Evolutionary conservation across 495 filamentous ascomycete species (phyloP), one percentile per base, ranked within the genome.

Genomic region (Sabuloglossum arenarium): DNA sequence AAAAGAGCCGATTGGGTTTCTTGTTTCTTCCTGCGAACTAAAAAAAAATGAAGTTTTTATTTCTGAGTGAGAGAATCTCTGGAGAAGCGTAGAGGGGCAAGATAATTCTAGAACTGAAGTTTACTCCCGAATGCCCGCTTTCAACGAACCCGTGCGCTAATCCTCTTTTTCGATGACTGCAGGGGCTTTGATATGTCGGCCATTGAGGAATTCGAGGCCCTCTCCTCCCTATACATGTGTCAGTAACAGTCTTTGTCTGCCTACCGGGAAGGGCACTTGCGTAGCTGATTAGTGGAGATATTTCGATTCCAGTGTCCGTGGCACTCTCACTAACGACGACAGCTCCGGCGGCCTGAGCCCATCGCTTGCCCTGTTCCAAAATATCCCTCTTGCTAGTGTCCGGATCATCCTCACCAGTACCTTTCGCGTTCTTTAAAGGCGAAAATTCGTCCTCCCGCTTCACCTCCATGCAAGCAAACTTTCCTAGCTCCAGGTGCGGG

Each of bases 361-460:
- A 97, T 59, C 83, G 78, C 67, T 76, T 77, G 14, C 91, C 91
- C 69, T 96, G 93, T 28, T 75, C 72, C 77, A 95, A 79, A 64
- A 97, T 94, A 67, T 96, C 89, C 45, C 71, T 73, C 62, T 79
- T 84, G 71, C 85, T 91, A 45, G 91, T 99, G 61, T 94, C 87
- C 2, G 87, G 86, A 66, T 95, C 86, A 67, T 99, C 91, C 71
- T 96, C 82, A 21, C 85, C 84, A 12, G 88, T 88, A 24, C 89
- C 89, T 60, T 74, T 77, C 24, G 86, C 93, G 61, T 99, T 99
- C 80, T 99, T 99, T 59, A 99, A 73, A 10, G 91, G 90, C 49
- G 90, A 96, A 73, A 99, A 99, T 70, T 99, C 91, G 57, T 99
- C 91, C 71, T 96, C 88, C 31, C 91, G 86, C 65, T 80, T 85